A percentile compares a stretch with the other conserved stretches of the same genome.
phyloP scores from a whole-genome alignment of 2,329 filamentous ascomycete genomes.

The Claviceps cyperi region DNA sequence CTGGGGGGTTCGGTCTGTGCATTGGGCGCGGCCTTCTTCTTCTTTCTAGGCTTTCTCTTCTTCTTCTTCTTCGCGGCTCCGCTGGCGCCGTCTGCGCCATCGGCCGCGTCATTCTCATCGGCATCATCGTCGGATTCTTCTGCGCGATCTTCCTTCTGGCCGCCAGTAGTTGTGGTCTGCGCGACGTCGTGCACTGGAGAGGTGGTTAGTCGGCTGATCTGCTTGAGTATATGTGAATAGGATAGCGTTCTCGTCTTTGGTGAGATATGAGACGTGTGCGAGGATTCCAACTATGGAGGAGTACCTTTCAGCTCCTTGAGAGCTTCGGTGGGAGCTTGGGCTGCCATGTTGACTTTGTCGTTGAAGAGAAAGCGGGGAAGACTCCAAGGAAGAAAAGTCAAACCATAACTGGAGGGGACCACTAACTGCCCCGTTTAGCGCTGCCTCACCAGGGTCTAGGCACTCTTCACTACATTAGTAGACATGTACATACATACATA shows the following conservation, averaged over 20 bases:
- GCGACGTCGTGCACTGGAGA: conserved; percentile 25
- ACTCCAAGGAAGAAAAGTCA: background rate
- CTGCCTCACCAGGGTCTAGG: no score
- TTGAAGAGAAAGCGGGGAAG: conserved; percentile 1
- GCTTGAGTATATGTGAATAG: background rate
- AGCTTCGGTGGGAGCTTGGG: conserved; percentile 27
- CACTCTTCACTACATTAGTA: no score
- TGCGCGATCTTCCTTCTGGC: conserved; percentile 26
- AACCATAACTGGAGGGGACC: no score
- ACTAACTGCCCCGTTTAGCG: no score
- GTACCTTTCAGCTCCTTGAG: conserved; percentile 29
- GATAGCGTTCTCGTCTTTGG: background rate
- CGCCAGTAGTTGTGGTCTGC: conserved; percentile 23
- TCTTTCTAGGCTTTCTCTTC: conserved; percentile 77
- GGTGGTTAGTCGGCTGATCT: background rate
- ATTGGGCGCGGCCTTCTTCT: conserved; percentile 56
- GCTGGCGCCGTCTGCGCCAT: conserved; percentile 23
- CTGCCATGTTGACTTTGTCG: conserved; percentile 21
- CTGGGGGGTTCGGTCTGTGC: conserved; percentile 61
- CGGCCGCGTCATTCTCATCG: conserved; percentile 25
- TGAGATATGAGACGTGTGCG: background rate
- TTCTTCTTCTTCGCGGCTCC: conserved; percentile 32
- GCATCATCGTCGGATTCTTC: conserved; percentile 40
- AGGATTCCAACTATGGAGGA: background rate
- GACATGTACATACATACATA: no score